A percentile compares a stretch with the other conserved stretches of the same genome.
Evolutionary conservation across 768 basidiomycete species (phyloP).

Genomic region (Leccinum incarnatum): DNA sequence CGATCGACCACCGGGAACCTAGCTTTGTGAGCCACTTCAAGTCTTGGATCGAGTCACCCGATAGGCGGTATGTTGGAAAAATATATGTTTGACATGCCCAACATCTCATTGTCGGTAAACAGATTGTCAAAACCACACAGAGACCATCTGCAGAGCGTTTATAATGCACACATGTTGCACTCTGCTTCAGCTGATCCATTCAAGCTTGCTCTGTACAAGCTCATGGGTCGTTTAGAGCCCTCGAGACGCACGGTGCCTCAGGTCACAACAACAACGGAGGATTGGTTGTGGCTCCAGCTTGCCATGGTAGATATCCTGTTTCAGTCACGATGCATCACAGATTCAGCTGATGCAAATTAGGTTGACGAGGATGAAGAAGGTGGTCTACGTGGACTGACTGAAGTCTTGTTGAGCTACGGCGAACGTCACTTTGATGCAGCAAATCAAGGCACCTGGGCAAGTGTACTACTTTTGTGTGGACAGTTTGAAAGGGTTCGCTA

Average conservation of each 20-base stretch:
- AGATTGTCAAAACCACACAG: slow-evolving; percentile 72
- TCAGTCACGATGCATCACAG: background rate
- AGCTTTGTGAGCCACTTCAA: slow-evolving; percentile 82
- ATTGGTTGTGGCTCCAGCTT: slow-evolving; percentile 98
- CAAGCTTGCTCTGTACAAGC: slow-evolving; percentile 93
- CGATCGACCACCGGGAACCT: slow-evolving; percentile 73
- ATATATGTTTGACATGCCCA: background rate
- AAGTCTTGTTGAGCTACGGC: slow-evolving; percentile 74
- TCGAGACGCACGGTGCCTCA: slow-evolving; percentile 71
- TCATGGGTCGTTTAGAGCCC: slow-evolving; percentile 91
- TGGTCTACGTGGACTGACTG: slow-evolving; percentile 69
- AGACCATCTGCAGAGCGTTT: slow-evolving; percentile 76
- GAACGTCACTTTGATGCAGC: slow-evolving; percentile 77
- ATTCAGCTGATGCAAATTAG: slow-evolving; percentile 32
- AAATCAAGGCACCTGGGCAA: slow-evolving; percentile 72
- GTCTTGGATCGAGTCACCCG: slow-evolving; percentile 78
- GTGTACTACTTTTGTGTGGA: slow-evolving; percentile 84
- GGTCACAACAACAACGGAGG: slow-evolving; percentile 91
- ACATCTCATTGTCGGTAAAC: slow-evolving; percentile 4
- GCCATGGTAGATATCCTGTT: slow-evolving; percentile 52
- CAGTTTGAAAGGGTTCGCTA: slow-evolving; percentile 84
- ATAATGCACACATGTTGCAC: slow-evolving; percentile 88
- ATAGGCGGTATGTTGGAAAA: slow-evolving; percentile 56
- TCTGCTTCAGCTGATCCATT: slow-evolving; percentile 88
- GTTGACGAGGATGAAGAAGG: slow-evolving; percentile 81